phyloP scores from a whole-genome alignment of 2,329 filamentous ascomycete species.

The Ophiostoma tasmaniense region DNA sequence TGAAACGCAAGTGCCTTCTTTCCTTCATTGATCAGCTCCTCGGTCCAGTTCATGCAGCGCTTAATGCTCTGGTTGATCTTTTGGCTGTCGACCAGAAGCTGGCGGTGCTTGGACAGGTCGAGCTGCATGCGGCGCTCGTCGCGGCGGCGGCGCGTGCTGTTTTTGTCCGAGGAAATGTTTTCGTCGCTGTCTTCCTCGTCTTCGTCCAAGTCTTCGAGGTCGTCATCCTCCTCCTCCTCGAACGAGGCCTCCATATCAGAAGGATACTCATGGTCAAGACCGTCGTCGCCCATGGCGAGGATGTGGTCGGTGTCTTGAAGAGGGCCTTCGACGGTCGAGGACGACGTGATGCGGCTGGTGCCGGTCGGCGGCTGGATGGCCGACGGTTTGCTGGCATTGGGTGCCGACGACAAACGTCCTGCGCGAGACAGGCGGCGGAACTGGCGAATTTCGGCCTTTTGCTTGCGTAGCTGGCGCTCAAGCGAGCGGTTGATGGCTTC shows the following conservation, averaged over 20 bases:
- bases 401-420: constrained; percentile 56
- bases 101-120: constrained; percentile 81
- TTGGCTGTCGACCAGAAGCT: constrained; percentile 80
- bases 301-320: constrained; percentile 35
- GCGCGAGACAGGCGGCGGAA: constrained; percentile 79
- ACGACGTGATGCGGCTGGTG: constrained; percentile 36
- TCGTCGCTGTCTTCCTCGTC: constrained; percentile 16
- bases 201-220: constrained; percentile 27
- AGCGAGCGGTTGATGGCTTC: constrained; percentile 91
- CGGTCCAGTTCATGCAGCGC: constrained; percentile 80
- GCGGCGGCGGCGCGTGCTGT: constrained; percentile 45
- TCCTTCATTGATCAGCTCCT: constrained; percentile 81
- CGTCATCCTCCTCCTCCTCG: constrained; percentile 25
- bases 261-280: constrained; percentile 30
- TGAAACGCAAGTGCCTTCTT: constrained; percentile 74
- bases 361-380: constrained; percentile 18
- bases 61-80: constrained; percentile 94
- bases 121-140: constrained; percentile 79
- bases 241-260: constrained; percentile 25
- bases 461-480: constrained; percentile 84
- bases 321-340: constrained; percentile 33
- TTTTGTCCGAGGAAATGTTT: constrained; percentile 19
- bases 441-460: constrained; percentile 77
- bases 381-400: not conserved
- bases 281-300: constrained; percentile 35